A percentile compares a stretch with the other conserved stretches of the same genome.
Evolutionary conservation across 495 filamentous ascomycete species (phyloP).

Genomic region (Xylaria longipes): DNA sequence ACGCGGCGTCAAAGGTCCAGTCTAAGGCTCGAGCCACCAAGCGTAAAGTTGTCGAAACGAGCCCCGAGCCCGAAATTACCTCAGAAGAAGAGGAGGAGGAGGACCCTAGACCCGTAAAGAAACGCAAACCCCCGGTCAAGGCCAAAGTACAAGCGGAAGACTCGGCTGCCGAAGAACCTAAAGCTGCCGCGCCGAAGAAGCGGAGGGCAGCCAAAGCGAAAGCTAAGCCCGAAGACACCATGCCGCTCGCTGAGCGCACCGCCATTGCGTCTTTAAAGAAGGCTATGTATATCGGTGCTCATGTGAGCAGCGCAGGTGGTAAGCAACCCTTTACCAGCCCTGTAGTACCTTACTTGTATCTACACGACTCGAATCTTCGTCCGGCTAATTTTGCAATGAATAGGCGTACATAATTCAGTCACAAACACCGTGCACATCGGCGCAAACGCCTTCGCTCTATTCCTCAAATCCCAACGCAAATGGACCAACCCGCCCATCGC

Average conservation of each 20-base stretch:
- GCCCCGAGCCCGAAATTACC: constrained; percentile 7
- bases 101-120: constrained; percentile 32
- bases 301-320: constrained; percentile 90
- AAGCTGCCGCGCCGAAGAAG: constrained; percentile 46
- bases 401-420: constrained; percentile 85
- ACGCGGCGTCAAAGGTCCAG: constrained; percentile 20
- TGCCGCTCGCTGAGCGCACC: constrained; percentile 74
- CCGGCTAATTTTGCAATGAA: background rate
- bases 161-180: constrained; percentile 36
- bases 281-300: constrained; percentile 85
- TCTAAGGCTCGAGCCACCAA: constrained; percentile 32
- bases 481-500: constrained; percentile 86
- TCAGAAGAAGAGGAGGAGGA: constrained; percentile 20
- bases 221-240: constrained; percentile 49
- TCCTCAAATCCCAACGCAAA: constrained; percentile 94
- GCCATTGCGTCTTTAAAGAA: constrained; percentile 63
- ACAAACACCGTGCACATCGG: constrained; percentile 81
- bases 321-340: constrained; percentile 29
- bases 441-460: constrained; percentile 90
- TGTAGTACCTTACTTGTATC: background rate
- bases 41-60: constrained; percentile 27
- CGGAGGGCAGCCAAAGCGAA: constrained; percentile 49
- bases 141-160: constrained; percentile 38
- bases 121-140: constrained; percentile 44
- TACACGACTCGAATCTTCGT: background rate